Evolutionary conservation across 1,139 yeast genomes (phyloP).

Genomic region (Blastobotrys persicus): DNA sequence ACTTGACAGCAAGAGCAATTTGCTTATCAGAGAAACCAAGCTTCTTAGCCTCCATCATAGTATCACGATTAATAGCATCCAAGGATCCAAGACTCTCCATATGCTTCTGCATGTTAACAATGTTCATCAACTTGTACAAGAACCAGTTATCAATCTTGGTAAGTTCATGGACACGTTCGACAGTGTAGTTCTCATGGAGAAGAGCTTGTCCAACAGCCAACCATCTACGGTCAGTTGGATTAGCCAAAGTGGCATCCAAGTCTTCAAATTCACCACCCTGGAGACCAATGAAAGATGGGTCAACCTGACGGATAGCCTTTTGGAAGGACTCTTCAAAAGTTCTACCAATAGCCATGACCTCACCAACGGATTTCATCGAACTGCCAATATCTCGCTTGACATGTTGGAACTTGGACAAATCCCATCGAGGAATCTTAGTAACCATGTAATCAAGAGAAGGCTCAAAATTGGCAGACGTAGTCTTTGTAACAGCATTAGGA

Average conservation of each 20-base stretch:
- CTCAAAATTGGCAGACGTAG: conserved; percentile 96
- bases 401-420: conserved; percentile 90
- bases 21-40: conserved; percentile 95
- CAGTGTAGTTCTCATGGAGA: conserved; percentile 82
- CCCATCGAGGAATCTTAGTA: conserved; percentile 99
- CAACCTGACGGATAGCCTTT: conserved; percentile 96
- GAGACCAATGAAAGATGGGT: conserved; percentile 87
- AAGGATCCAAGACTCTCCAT: conserved; percentile 63
- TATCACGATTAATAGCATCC: conserved; percentile 59
- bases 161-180: conserved; percentile 85
- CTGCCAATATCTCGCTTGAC: conserved; percentile 84
- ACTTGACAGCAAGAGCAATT: conserved; percentile 70
- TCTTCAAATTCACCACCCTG: conserved; percentile 83
- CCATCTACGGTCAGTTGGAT: conserved; percentile 98
- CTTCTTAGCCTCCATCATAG: conserved; percentile 79
- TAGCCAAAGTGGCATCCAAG: conserved; percentile 73
- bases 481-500: conserved; percentile 89
- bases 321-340: conserved; percentile 98
- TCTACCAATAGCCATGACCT: conserved; percentile 97
- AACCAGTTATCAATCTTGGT: conserved; percentile 96
- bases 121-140: conserved; percentile 84
- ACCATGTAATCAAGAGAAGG: conserved; percentile 97
- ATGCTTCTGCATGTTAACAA: conserved; percentile 83
- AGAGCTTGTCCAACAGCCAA: conserved; percentile 97
- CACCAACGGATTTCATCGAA: conserved; percentile 98